Base-by-base conservation (phyloP, 345 rosid genomes). In the Brassica cretica region DNA sequence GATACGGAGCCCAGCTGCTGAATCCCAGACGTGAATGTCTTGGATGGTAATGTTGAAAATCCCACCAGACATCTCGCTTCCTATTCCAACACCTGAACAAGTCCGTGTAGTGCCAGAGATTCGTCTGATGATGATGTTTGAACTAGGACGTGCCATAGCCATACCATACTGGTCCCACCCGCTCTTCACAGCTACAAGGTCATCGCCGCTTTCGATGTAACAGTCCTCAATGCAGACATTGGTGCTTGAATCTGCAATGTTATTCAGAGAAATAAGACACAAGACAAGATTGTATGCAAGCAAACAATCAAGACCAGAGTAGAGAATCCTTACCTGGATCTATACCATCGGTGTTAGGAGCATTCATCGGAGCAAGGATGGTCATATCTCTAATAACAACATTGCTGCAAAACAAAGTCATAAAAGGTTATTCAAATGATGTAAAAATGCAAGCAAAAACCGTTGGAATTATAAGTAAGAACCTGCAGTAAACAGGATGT, bases 41-140 rank as follows among this genome's bases (percentile, higher is more conserved):
- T 95, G 89, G 0, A 93, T 63, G 0, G 81, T 91, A 64, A 93
- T 72, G 64, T 95, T 90, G 56, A 75, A 88, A 35, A 91, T 84
- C 44, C 99, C 99, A 73, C 99, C 98, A 10, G 99, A 95, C 98
- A 95, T 95, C 84, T 95, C 98, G 27, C 98, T 95, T 30, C 99
- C 99, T 7, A 95, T 89, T 51, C 99, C 99, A 59, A 95, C 78
- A 21, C 99, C 99, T 8, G 99, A 95, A 44, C 99, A 93, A 64
- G 96, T 93, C 2, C 94, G 93, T 8, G 99, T 93, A 29, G 98
- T 95, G 68, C 99, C 99, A 0, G 97, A 90, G 70, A 95, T 77
- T 82, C 96, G 85, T 83, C 90, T 78, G 64, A 95, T 78, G 30
- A 82, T 60, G 60, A 95, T 90, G 82, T 93, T 89, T 12, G 91